Evolutionary conservation across 2,329 filamentous ascomycete species (phyloP).

Genomic region (Ophiostoma montium): DNA sequence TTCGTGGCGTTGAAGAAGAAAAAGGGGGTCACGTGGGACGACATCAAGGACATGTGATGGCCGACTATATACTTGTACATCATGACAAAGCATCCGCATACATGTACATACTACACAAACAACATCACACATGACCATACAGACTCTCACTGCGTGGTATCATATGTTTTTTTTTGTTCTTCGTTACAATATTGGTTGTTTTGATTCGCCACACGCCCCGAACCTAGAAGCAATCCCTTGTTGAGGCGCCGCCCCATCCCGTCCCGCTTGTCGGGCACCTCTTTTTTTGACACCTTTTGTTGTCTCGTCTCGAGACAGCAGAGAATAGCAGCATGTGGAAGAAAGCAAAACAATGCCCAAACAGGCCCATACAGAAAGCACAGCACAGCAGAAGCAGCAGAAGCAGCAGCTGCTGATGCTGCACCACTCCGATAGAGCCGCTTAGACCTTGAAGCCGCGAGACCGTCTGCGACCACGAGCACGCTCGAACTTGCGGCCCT

Average conservation of each 20-base stretch:
- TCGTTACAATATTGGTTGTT: neutral
- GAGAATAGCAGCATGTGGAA: neutral
- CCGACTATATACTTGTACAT: neutral
- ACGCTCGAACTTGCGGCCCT: constrained; percentile 99
- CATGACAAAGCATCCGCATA: too few relatives aligned
- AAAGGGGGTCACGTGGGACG: constrained; percentile 20
- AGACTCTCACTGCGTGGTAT: neutral
- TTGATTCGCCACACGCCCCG: neutral
- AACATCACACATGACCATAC: neutral
- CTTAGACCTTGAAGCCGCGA: constrained; percentile 99
- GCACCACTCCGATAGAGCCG: too few relatives aligned
- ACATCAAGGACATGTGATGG: constrained; percentile 9
- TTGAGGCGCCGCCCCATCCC: neutral
- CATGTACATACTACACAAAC: too few relatives aligned
- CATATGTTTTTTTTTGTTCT: constrained; percentile 7
- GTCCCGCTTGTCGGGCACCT: neutral
- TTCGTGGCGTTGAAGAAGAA: constrained; percentile 70
- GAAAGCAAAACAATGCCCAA: neutral
- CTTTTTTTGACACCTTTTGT: neutral
- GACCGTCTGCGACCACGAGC: constrained; percentile 98
- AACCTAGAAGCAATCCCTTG: neutral
- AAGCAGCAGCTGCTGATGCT: too few relatives aligned
- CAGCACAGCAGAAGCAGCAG: too few relatives aligned
- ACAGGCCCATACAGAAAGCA: neutral
- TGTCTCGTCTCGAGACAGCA: neutral